Evolutionary conservation across 495 filamentous ascomycete species (phyloP).

Genomic region (Cercophora sp.): DNA sequence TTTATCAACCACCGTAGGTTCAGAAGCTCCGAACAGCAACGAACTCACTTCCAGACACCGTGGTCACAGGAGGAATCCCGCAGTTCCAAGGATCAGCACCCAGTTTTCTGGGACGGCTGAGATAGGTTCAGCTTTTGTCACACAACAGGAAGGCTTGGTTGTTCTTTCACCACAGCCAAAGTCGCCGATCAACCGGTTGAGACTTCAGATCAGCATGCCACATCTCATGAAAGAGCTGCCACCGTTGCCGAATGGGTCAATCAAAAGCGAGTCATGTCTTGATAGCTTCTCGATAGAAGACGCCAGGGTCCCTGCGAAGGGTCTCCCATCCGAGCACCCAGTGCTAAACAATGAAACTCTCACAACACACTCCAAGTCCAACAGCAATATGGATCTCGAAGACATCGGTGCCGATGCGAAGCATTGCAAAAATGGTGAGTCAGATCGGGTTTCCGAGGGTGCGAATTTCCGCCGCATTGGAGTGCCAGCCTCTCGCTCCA

Average conservation of each 20-base stretch:
- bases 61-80: conserved; percentile 10
- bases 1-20: background rate
- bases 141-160: conserved; percentile 10
- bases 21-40: background rate
- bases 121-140: background rate
- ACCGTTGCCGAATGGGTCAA: conserved; percentile 30
- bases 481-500: too few relatives aligned
- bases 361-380: too few relatives aligned
- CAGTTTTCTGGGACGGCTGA: background rate
- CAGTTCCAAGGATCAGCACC: conserved; percentile 9
- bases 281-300: too few relatives aligned
- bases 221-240: conserved; percentile 50
- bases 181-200: conserved; percentile 42
- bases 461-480: too few relatives aligned
- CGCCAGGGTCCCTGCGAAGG: too few relatives aligned
- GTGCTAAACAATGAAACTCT: too few relatives aligned
- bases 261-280: conserved; percentile 12
- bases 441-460: too few relatives aligned
- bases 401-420: too few relatives aligned
- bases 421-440: too few relatives aligned
- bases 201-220: conserved; percentile 47
- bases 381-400: too few relatives aligned
- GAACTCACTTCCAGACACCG: background rate
- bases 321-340: too few relatives aligned
- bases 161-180: conserved; percentile 45